A percentile compares a stretch with the other conserved stretches of the same genome.
These are phyloP conservation scores for Trametes hirsuta DNA, from an alignment of 1,284 basidiomycete genomes.

Conservation along the genomic window DNA sequence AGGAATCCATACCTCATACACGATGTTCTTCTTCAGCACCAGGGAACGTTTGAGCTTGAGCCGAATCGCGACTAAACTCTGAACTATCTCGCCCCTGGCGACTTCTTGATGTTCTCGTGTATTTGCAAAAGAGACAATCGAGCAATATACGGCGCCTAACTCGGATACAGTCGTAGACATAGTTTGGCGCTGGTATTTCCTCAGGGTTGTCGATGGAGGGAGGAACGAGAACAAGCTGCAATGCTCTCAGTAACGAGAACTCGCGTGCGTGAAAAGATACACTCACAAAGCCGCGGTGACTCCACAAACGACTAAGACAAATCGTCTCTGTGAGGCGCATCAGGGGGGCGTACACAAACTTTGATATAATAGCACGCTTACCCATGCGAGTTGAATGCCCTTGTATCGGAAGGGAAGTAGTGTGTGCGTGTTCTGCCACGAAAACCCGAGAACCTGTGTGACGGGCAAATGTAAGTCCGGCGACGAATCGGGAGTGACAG, in stretches of 20 bases:
- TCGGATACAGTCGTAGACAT: conserved; percentile 66
- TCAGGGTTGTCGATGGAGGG: conserved; percentile 71
- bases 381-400: conserved; percentile 70
- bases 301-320: conserved; percentile 63
- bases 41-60: conserved; percentile 64
- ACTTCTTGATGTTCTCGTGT: conserved; percentile 43
- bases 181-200: conserved; percentile 65
- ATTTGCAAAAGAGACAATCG: conserved; percentile 67
- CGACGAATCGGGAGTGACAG: neutral
- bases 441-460: conserved; percentile 71
- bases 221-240: conserved; percentile 66
- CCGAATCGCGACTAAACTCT: conserved; percentile 63
- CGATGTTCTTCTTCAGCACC: conserved; percentile 57
- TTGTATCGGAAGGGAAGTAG: conserved; percentile 53
- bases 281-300: conserved; percentile 68
- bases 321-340: conserved; percentile 49
- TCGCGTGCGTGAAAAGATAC: neutral
- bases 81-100: conserved; percentile 55
- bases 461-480: neutral
- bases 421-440: conserved; percentile 64
- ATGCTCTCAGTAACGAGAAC: neutral
- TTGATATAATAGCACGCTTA: conserved; percentile 31
- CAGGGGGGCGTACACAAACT: neutral
- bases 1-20: conserved; percentile 60
- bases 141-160: conserved; percentile 67